phyloP scores from a whole-genome alignment of 352 stramenopile genomes.

The Phytophthora multivora region DNA sequence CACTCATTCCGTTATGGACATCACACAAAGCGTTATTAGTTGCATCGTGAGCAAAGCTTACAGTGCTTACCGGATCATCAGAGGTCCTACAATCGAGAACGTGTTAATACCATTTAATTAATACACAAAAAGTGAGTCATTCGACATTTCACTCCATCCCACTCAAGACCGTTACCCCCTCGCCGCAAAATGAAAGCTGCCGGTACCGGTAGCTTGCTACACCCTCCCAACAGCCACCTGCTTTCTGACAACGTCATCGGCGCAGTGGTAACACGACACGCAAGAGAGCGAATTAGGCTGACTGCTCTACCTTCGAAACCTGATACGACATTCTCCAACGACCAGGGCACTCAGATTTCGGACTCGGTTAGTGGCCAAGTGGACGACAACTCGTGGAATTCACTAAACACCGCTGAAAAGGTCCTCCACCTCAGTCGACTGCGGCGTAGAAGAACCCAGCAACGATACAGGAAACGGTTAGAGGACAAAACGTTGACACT shows the following conservation, averaged over 20 bases:
- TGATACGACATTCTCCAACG: neutral
- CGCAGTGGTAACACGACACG: neutral
- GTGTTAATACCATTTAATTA: too few relatives aligned
- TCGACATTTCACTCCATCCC: neutral
- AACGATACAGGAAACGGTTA: slow-evolving; percentile 2
- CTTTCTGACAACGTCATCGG: neutral
- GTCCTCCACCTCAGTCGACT: neutral
- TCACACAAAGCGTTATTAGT: too few relatives aligned
- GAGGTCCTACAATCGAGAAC: too few relatives aligned
- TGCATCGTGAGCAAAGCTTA: too few relatives aligned
- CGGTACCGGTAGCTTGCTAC: neutral
- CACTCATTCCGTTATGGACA: too few relatives aligned
- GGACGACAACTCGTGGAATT: neutral
- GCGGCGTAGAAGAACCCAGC: neutral
- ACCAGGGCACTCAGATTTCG: neutral
- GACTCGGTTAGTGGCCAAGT: neutral
- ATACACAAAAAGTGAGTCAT: neutral
- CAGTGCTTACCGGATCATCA: too few relatives aligned
- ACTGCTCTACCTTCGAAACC: neutral
- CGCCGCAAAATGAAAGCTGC: neutral
- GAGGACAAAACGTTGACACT: neutral
- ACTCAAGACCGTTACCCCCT: neutral
- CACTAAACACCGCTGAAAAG: neutral
- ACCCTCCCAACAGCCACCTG: neutral
- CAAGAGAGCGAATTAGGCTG: neutral